A percentile compares a stretch with the other conserved stretches of the same genome.
Evolutionary conservation across 148 eudicot species (phyloP).

Genomic region (Silene uniflora): DNA sequence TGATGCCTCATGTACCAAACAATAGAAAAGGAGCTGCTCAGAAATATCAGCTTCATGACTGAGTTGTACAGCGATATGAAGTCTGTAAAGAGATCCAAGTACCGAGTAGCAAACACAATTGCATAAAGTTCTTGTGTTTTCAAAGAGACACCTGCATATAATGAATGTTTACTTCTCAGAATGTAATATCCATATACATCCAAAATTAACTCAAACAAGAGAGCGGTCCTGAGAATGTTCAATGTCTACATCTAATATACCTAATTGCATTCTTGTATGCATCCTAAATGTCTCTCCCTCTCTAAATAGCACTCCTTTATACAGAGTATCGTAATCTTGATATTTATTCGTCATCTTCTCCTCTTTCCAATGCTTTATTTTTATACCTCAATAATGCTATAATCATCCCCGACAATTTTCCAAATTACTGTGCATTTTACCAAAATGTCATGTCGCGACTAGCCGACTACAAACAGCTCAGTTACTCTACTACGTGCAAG

Average conservation of each 20-base stretch:
- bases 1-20: slow-evolving; percentile 96
- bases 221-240: background rate
- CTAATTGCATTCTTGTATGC: too few relatives aligned
- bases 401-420: too few relatives aligned
- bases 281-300: too few relatives aligned
- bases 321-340: too few relatives aligned
- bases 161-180: slow-evolving; percentile 3
- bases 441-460: too few relatives aligned
- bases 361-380: too few relatives aligned
- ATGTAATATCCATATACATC: background rate
- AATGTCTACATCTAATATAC: background rate
- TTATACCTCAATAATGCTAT: too few relatives aligned
- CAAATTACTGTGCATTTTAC: too few relatives aligned
- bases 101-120: slow-evolving; percentile 90
- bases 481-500: too few relatives aligned
- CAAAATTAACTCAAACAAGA: background rate
- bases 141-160: slow-evolving; percentile 72
- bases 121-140: slow-evolving; percentile 97
- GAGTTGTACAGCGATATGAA: slow-evolving; percentile 82
- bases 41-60: slow-evolving; percentile 79
- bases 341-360: too few relatives aligned
- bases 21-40: slow-evolving; percentile 84
- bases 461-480: too few relatives aligned
- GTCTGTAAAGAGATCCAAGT: slow-evolving; percentile 81
- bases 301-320: too few relatives aligned